phyloP scores from a whole-genome alignment of 1,284 basidiomycete species.

The Athelia sp. region DNA sequence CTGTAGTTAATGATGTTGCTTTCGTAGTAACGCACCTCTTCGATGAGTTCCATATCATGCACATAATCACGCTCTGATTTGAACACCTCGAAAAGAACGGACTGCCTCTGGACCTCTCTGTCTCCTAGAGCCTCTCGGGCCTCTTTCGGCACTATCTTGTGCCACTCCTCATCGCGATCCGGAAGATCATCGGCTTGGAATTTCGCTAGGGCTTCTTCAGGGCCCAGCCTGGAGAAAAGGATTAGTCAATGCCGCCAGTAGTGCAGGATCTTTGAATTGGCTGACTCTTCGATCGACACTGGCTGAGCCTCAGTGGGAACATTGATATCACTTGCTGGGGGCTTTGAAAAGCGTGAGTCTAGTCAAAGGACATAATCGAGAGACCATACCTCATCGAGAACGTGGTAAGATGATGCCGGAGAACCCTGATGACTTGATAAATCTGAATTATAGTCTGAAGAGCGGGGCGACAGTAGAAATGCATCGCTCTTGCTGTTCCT shows the following conservation, averaged over 20 bases:
- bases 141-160: conserved; percentile 63
- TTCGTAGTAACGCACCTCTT: conserved; percentile 41
- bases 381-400: conserved; percentile 20
- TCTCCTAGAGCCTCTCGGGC: conserved; percentile 65
- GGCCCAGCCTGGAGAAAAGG: conserved; percentile 37
- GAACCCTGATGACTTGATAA: conserved; percentile 9
- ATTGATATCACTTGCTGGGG: conserved; percentile 16
- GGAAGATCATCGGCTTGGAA: conserved; percentile 61
- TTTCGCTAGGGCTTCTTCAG: conserved; percentile 56
- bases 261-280: conserved; percentile 16
- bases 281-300: conserved; percentile 52
- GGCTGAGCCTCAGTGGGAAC: conserved; percentile 38
- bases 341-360: conserved; percentile 12
- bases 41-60: conserved; percentile 60
- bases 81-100: conserved; percentile 77
- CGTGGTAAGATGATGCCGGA: conserved; percentile 31
- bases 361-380: conserved; percentile 8
- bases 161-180: conserved; percentile 71
- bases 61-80: conserved; percentile 82
- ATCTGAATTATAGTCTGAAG: no score
- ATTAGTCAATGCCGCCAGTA: conserved; percentile 14
- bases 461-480: conserved; percentile 1
- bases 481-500: conserved; percentile 35
- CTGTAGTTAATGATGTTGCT: conserved; percentile 1
- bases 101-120: conserved; percentile 74